Conservation (phyloP, 306 rosid species). For the Abrus precatorius region DNA sequence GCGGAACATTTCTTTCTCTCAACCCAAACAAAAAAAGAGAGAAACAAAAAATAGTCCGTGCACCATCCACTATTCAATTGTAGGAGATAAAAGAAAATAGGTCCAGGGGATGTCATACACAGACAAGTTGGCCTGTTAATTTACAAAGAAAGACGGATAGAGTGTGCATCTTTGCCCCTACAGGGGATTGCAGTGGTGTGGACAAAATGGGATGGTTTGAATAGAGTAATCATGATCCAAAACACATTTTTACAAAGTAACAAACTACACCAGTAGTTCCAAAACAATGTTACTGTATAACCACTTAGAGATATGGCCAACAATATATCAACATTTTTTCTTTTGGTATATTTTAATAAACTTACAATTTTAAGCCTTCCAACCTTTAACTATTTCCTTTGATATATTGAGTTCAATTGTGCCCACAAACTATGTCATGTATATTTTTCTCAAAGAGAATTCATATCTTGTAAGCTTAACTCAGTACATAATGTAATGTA, state of each 20-base stretch:
- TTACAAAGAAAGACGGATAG: conserved; percentile 6
- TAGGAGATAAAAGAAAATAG: conserved; percentile 19
- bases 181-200: not conserved
- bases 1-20: not conserved
- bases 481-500: not conserved
- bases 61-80: not conserved
- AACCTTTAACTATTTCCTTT: conserved; percentile 20
- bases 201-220: not conserved
- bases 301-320: conserved; percentile 21
- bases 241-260: conserved; percentile 23
- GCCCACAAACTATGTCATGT: not conserved
- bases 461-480: conserved; percentile 8
- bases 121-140: not conserved
- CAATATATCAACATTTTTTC: conserved; percentile 13
- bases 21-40: not conserved
- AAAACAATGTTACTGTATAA: conserved; percentile 23
- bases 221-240: conserved; percentile 6
- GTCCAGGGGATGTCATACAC: not conserved
- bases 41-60: conserved; percentile 15
- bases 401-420: conserved; percentile 1
- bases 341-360: not conserved
- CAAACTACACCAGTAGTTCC: not conserved
- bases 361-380: conserved; percentile 27
- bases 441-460: conserved; percentile 1
- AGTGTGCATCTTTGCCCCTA: not conserved